Conservation (phyloP, 768 basidiomycete genomes). For the Suillus placidus region DNA sequence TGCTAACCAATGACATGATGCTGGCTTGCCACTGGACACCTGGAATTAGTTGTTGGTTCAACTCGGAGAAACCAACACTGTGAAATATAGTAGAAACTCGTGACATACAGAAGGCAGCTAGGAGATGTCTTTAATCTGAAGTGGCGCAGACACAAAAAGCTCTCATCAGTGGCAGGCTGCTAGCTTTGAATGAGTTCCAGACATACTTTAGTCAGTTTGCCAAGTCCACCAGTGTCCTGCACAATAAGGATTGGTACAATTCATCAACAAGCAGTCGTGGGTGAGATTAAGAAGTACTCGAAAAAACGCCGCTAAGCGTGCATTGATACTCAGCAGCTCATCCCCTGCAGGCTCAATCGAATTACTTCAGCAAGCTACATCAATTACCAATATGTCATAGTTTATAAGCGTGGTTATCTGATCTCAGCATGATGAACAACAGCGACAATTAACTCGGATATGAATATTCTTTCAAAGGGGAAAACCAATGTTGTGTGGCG, state of each 20-base stretch:
- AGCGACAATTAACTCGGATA: not conserved
- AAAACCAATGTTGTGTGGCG: slow-evolving; percentile 6
- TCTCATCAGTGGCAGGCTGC: not conserved
- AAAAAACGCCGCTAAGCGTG: not conserved
- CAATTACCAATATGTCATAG: not conserved
- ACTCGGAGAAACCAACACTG: too few species aligned
- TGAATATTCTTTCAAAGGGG: not conserved
- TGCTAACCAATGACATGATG: too few species aligned
- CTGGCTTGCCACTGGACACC: too few species aligned
- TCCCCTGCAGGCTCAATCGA: not conserved
- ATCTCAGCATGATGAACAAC: not conserved
- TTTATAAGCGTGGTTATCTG: not conserved
- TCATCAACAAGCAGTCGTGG: not conserved
- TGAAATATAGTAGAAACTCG: not conserved
- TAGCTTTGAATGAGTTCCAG: not conserved
- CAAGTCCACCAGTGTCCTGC: not conserved
- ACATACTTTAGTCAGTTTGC: not conserved
- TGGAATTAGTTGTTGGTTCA: too few species aligned
- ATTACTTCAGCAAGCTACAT: not conserved
- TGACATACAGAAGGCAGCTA: not conserved
- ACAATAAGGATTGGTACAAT: not conserved
- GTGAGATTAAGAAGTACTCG: not conserved
- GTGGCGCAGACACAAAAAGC: not conserved
- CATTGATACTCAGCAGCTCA: not conserved
- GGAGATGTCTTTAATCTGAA: not conserved